These are phyloP conservation scores for Monosporozyma aerobia DNA, from an alignment of 805 yeast genomes.

Conservation along the genomic window DNA sequence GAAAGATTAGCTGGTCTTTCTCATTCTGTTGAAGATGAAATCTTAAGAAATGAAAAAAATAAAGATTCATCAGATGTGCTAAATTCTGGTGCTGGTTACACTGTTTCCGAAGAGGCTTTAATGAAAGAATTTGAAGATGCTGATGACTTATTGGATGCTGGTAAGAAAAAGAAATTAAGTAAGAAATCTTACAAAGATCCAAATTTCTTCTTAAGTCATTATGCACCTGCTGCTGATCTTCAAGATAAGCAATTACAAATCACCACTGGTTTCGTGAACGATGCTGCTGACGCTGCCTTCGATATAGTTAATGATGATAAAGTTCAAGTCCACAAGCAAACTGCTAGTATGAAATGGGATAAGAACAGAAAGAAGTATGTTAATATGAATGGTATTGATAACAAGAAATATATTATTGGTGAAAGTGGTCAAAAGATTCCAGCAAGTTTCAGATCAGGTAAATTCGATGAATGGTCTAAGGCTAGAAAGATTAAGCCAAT, in stretches of 20 bases:
- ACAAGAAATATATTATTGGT: conserved; percentile 78
- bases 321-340: conserved; percentile 55
- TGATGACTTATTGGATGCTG: conserved; percentile 27
- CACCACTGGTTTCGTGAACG: conserved; percentile 62
- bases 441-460: conserved; percentile 84
- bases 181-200: conserved; percentile 63
- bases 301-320: conserved; percentile 76
- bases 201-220: conserved; percentile 74
- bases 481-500: conserved; percentile 48
- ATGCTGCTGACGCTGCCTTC: conserved; percentile 78
- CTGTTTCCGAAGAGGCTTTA: conserved; percentile 35
- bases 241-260: conserved; percentile 70
- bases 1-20: conserved; percentile 69
- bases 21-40: conserved; percentile 66
- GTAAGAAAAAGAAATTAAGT: conserved; percentile 8
- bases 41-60: conserved; percentile 37
- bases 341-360: conserved; percentile 78
- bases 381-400: conserved; percentile 66
- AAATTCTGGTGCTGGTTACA: conserved; percentile 34
- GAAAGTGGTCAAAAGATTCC: conserved; percentile 91
- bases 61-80: conserved; percentile 16
- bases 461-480: conserved; percentile 85
- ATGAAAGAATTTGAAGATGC: conserved; percentile 35
- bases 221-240: conserved; percentile 69
- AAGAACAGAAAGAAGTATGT: conserved; percentile 84